Evolutionary conservation across 805 yeast species (phyloP), one percentile per base, ranked within the genome.

Genomic region (Tetrapisispora phaffii): DNA sequence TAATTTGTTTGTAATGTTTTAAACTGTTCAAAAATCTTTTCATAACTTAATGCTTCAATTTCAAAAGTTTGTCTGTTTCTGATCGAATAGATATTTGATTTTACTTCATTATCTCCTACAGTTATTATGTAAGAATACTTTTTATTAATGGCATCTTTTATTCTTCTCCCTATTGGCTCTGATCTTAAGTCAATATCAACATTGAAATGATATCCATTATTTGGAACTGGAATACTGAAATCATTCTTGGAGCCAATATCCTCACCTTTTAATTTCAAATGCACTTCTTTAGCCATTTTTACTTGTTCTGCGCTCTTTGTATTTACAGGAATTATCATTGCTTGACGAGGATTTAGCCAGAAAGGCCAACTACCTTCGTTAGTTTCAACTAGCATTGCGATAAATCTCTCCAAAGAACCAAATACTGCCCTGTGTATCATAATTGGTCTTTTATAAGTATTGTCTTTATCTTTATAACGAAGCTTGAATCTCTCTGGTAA

Each of bases 291-390:
- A 3, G 94, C 84, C 44, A 74, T 74, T 9, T 66, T 73, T 8
- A 64, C 59, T 36, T 58, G 61, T 20, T 50, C 55, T 7, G 29
- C 35, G 56, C 84, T 89, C 9, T 72, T 66, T 0, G 78, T 78
- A 46, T 81, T 79, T 4, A 88, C 79, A 1, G 98, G 97, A 6
- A 93, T 72, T 2, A 93, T 72, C 34, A 84, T 72, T 0, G 90
- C 93, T 61, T 93, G 98, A 50, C 94, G 73, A 7, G 97, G 97
- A 51, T 82, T 86, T 37, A 93, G 59, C 98, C 98, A 93, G 60
- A 93, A 88, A 9, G 98, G 98, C 97, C 97, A 93, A 53, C 82
- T 81, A 0, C 97, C 98, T 46, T 77, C 76, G 61, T 80, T 86
- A 52, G 89, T 94, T 60, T 93, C 97, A 43, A 93, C 79, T 48